Evolutionary conservation across 176 grass and related monocot species (phyloP).

Genomic region (Areca catechu): DNA sequence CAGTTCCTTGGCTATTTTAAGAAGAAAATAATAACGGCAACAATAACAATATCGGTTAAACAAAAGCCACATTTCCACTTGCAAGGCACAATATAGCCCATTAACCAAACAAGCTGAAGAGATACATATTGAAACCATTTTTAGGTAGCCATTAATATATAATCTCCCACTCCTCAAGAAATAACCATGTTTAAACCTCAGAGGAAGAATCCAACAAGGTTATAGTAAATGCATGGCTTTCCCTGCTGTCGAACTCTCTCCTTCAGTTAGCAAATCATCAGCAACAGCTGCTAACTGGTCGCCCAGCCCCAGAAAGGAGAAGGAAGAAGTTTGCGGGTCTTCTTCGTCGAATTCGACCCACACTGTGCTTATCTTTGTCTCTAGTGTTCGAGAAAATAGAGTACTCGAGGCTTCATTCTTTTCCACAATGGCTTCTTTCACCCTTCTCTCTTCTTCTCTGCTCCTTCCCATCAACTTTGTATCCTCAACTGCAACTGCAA

Average conservation of each 20-base stretch:
- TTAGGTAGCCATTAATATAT: no score
- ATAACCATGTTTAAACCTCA: no score
- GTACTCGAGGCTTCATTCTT: neutral
- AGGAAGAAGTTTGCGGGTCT: neutral
- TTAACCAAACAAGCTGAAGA: neutral
- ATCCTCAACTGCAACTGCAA: neutral
- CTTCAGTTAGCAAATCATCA: neutral
- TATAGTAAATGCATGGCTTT: neutral
- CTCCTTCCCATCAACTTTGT: neutral
- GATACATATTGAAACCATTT: neutral
- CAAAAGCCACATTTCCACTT: neutral
- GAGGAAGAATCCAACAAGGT: neutral
- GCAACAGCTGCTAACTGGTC: no score
- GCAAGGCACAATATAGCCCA: neutral
- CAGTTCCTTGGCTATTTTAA: neutral
- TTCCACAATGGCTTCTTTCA: neutral
- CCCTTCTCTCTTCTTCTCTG: neutral
- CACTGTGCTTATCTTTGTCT: conserved; percentile 81
- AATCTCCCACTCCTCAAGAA: no score
- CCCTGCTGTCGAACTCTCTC: neutral
- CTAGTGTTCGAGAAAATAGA: conserved; percentile 1
- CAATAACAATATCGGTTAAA: neutral
- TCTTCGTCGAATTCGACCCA: conserved; percentile 80
- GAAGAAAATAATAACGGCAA: neutral
- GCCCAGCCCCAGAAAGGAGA: no score